Evolutionary conservation across 2,329 filamentous ascomycete genomes (phyloP).

Genomic region (Tolypocladium guangdongense): DNA sequence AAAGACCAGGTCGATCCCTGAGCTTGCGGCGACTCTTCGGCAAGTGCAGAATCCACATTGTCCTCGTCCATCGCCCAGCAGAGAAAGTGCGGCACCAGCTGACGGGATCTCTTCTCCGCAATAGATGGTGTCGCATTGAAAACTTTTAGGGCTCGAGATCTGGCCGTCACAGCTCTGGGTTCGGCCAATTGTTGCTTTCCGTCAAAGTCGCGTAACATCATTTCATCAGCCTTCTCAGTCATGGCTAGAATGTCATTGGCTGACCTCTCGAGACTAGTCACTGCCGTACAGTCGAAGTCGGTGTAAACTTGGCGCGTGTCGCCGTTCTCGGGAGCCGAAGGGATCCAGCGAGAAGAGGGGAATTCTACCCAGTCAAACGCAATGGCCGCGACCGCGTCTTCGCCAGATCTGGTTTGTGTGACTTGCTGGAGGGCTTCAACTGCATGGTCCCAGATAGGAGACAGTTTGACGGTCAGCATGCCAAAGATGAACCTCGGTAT

Average conservation of each 20-base stretch:
- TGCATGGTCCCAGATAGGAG: constrained; percentile 80
- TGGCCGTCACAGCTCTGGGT: constrained; percentile 43
- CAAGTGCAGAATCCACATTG: constrained; percentile 21
- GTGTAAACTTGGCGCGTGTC: constrained; percentile 37
- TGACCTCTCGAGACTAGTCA: constrained; percentile 45
- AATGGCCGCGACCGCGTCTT: constrained; percentile 59
- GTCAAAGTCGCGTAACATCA: constrained; percentile 54
- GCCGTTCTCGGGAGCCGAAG: constrained; percentile 24
- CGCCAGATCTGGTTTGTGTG: constrained; percentile 56
- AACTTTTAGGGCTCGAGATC: constrained; percentile 70
- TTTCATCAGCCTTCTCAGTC: constrained; percentile 40
- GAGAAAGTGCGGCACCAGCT: constrained; percentile 76
- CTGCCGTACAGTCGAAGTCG: constrained; percentile 78
- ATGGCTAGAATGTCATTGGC: constrained; percentile 41
- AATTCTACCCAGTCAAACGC: constrained; percentile 68
- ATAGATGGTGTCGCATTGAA: constrained; percentile 62
- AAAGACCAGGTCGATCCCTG: constrained; percentile 50
- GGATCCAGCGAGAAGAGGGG: constrained; percentile 43
- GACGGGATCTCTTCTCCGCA: constrained; percentile 77
- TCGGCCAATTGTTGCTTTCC: constrained; percentile 46
- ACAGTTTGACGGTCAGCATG: constrained; percentile 72
- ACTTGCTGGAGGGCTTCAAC: constrained; percentile 67
- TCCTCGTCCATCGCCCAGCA: constrained; percentile 58
- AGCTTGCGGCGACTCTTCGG: constrained; percentile 22
- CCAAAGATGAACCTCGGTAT: constrained; percentile 82